phyloP scores from a whole-genome alignment of 257 asterid genomes.

The Paraleonurus japonicus region DNA sequence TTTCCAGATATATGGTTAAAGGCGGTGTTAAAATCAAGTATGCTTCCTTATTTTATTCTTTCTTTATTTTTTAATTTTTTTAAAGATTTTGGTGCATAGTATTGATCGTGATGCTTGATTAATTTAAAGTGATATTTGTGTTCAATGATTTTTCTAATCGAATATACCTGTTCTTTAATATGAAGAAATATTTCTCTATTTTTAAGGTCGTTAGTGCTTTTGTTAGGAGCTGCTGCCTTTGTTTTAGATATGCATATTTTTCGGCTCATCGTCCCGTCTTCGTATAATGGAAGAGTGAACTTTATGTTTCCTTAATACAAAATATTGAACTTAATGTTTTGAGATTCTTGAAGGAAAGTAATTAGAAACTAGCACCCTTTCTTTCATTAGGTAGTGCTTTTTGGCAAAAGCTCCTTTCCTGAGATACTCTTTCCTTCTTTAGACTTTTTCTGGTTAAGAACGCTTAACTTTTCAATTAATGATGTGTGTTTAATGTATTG shows the following conservation, averaged over 20 bases:
- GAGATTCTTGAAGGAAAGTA: conserved; percentile 1
- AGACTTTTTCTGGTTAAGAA: neutral
- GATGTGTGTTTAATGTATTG: neutral
- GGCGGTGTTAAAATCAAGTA: conserved; percentile 83
- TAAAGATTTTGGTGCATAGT: conserved; percentile 7
- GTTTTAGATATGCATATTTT: neutral
- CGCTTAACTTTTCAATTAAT: conserved; percentile 11
- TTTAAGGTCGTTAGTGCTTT: neutral
- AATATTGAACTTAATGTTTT: neutral
- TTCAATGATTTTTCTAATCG: neutral
- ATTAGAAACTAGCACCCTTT: neutral
- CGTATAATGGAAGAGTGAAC: neutral
- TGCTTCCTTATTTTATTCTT: neutral
- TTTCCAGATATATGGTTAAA: conserved; percentile 66
- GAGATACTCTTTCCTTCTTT: neutral
- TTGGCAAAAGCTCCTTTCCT: neutral
- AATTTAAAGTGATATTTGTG: neutral
- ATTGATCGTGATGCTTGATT: conserved; percentile 12
- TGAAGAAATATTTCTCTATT: neutral
- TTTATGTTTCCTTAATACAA: neutral
- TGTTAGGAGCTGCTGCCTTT: neutral
- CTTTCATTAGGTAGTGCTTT: conserved; percentile 21
- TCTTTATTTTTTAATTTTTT: neutral
- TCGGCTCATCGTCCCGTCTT: neutral
- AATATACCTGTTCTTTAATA: neutral